These are phyloP conservation scores for Pyrus betulifolia DNA, from an alignment of 306 rosid genomes.

Conservation along the genomic window DNA sequence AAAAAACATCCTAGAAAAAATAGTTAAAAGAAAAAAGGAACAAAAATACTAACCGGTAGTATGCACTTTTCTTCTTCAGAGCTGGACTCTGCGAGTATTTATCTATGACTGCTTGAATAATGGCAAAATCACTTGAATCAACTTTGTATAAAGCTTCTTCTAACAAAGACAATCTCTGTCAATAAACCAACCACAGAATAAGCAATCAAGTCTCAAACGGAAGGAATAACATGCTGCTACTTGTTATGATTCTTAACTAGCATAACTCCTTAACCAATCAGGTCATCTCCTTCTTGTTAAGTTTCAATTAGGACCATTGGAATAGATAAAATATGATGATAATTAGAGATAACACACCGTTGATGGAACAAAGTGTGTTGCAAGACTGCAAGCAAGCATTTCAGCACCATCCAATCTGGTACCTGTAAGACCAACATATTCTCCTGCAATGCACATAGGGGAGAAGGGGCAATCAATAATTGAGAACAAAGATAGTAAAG, in stretches of 20 bases:
- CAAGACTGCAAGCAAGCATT: conserved; percentile 94
- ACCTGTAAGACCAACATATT: conserved; percentile 86
- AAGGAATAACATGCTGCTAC: not conserved
- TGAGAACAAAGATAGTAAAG: not conserved
- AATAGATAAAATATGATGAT: not conserved
- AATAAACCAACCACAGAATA: conserved; percentile 16
- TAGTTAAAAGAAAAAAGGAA: not conserved
- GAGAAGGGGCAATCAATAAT: conserved; percentile 4
- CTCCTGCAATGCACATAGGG: conserved; percentile 59
- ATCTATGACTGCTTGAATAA: conserved; percentile 49
- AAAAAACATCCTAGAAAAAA: not conserved
- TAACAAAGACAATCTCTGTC: conserved; percentile 53
- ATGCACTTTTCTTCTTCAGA: conserved; percentile 54
- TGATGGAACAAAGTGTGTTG: conserved; percentile 86
- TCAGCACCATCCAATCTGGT: conserved; percentile 93
- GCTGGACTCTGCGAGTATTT: conserved; percentile 44
- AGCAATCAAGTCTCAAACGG: not conserved
- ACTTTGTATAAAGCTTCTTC: conserved; percentile 66
- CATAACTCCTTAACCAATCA: not conserved
- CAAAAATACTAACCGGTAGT: conserved; percentile 44
- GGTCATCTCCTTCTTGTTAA: not conserved
- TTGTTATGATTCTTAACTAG: not conserved
- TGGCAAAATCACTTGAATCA: conserved; percentile 45
- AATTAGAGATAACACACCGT: conserved; percentile 34
- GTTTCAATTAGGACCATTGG: not conserved